Base-by-base conservation (phyloP, 495 filamentous ascomycete genomes). In the Endocarpon pusillum region DNA sequence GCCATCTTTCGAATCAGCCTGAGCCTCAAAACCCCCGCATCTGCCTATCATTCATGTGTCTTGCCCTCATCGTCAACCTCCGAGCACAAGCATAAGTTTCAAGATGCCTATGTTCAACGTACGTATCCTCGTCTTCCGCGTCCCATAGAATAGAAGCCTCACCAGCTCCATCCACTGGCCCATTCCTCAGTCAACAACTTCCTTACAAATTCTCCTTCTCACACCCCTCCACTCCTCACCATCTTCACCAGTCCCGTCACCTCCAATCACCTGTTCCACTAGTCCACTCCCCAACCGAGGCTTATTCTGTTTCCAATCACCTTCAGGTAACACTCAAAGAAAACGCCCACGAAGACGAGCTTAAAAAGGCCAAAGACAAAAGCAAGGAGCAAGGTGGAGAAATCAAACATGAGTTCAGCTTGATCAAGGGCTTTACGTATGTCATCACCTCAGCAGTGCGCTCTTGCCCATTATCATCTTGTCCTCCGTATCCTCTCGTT, bases 341-440 rank as follows among this genome's bases (percentile, higher is more conserved):
- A 1, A 62, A 66, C 33, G 67, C 73, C 34, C 61, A 64, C 34
- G 38, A 54, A 6, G 66, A 66, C 21, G 59, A 87, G 42, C 56
- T 91, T 23, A 57, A 72, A 16, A 71, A 69, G 38, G 77, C 81
- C 39, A 93, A 92, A 71, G 56, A 81, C 39, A 44, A 68, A 1
- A 75, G 72, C 33, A 53, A 46, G 27, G 59, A 69, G 20, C 69
- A 83, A 44, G 86, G 86, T 38, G 89, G 86, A 39, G 68, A 65
- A 47, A 85, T 94, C 57, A 70, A 56, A 34, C 71, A 86, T 43
- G 80, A 86, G 49, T 94, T 80, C 64, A 74, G 54, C 23, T 52
- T 96, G 41, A 82, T 91, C 61, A 87, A 82, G 55, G 83, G 80
- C 24, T 94, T 94, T 64, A 74, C 76, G 89, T 94, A 72, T 47